A percentile compares a stretch with the other conserved stretches of the same genome.
These are phyloP conservation scores for Cryptosporidium xiaoi DNA, from an alignment of 169 alveolate genomes.

Conservation along the genomic window DNA sequence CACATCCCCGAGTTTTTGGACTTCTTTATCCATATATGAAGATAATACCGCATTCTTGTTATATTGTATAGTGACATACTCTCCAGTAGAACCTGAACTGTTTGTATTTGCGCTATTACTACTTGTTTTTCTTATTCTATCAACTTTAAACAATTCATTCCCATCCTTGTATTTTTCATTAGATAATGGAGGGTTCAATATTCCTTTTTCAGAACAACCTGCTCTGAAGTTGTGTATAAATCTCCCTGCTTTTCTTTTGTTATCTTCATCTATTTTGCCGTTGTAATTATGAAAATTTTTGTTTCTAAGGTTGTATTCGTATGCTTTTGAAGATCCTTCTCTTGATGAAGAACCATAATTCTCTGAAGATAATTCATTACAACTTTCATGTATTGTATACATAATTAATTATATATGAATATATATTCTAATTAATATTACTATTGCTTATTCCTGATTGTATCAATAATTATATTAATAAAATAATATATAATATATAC, in stretches of 20 bases:
- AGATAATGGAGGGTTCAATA: no score
- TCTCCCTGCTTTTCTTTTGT: neutral
- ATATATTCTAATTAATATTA: no score
- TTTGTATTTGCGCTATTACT: no score
- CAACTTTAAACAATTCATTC: neutral
- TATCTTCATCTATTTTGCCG: neutral
- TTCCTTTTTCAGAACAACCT: slow-evolving; percentile 10
- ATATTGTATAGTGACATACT: no score
- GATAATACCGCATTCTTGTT: no score
- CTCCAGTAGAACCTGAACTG: no score
- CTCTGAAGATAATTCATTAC: slow-evolving; percentile 10
- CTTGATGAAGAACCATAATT: no score
- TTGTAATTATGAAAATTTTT: slow-evolving; percentile 3
- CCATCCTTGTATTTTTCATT: neutral
- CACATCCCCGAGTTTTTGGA: no score
- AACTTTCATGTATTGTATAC: slow-evolving; percentile 71
- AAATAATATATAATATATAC: no score
- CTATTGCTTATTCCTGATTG: no score
- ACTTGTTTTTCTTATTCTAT: neutral
- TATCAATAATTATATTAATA: no score
- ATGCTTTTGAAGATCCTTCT: neutral
- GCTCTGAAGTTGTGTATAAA: slow-evolving; percentile 43
- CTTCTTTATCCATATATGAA: no score
- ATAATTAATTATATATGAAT: neutral
- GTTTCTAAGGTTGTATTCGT: slow-evolving; percentile 28